A percentile compares a stretch with the other conserved stretches of the same genome.
phyloP scores from a whole-genome alignment of 352 stramenopile genomes.

The Pythium apleroticum region DNA sequence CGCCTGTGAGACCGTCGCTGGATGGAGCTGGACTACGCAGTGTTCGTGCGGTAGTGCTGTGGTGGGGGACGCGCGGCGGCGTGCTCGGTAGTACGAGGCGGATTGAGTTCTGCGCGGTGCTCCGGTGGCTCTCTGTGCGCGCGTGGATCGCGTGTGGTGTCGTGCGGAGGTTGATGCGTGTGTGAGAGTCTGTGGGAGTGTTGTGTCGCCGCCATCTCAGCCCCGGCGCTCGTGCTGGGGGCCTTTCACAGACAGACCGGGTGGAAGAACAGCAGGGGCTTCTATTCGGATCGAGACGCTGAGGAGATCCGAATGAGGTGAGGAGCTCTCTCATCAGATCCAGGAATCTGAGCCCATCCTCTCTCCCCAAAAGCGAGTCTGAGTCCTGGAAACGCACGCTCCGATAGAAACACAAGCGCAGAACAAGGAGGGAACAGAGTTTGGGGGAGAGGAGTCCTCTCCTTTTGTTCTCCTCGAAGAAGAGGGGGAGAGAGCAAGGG shows the following conservation, averaged over 20 bases:
- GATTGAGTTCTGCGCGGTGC: background rate
- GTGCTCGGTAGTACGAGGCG: background rate
- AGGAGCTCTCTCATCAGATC: background rate
- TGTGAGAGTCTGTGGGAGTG: background rate
- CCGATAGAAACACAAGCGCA: background rate
- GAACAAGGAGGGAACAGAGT: background rate
- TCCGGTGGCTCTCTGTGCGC: background rate
- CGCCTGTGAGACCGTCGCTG: too few species aligned
- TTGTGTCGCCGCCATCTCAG: background rate
- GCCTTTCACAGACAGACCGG: slow-evolving; percentile 1
- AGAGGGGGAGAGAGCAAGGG: background rate
- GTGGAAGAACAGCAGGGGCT: background rate
- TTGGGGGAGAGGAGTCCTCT: too few species aligned
- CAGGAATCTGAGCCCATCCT: background rate
- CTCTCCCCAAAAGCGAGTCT: background rate
- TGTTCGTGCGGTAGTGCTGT: background rate
- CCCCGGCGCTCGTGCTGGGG: background rate
- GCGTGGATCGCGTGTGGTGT: slow-evolving; percentile 2
- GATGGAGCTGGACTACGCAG: background rate
- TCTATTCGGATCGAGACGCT: background rate
- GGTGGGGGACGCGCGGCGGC: background rate
- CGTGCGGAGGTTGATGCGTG: background rate
- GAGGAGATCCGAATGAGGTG: background rate
- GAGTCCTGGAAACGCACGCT: too few species aligned
- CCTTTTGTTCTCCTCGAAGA: too few species aligned